Percentiles rank a stretch among this genome's conserved stretches.
These are phyloP conservation scores for Castanea crenata DNA, from an alignment of 306 rosid species.

Conservation along the genomic window DNA sequence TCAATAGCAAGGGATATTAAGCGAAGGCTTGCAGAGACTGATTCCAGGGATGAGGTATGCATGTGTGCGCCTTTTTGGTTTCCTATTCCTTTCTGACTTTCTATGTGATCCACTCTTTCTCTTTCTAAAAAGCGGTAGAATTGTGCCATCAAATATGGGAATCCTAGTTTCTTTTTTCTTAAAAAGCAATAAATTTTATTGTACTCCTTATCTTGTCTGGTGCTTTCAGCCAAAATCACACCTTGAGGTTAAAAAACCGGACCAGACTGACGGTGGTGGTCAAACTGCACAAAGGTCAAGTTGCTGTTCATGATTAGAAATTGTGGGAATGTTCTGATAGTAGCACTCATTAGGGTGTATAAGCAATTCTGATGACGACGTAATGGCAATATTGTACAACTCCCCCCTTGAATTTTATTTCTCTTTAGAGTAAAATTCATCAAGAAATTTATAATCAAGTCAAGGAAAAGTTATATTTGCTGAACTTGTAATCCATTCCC, in stretches of 20 bases:
- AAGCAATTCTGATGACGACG: slow-evolving; percentile 26
- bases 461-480: not conserved
- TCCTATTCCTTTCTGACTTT: slow-evolving; percentile 4
- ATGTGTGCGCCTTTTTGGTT: not conserved
- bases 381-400: no score
- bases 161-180: slow-evolving; percentile 3
- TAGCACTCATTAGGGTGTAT: slow-evolving; percentile 23
- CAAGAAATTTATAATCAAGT: no score
- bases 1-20: slow-evolving; percentile 79
- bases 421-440: no score
- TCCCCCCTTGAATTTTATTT: no score
- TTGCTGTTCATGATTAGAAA: slow-evolving; percentile 55
- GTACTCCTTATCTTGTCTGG: slow-evolving; percentile 6
- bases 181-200: slow-evolving; percentile 8
- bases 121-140: not conserved
- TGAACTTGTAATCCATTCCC: not conserved
- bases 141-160: slow-evolving; percentile 3
- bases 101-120: slow-evolving; percentile 1
- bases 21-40: slow-evolving; percentile 80
- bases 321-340: slow-evolving; percentile 25
- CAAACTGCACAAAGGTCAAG: slow-evolving; percentile 59
- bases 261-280: slow-evolving; percentile 38
- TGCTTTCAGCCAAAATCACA: slow-evolving; percentile 58
- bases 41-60: slow-evolving; percentile 61
- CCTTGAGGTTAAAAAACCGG: slow-evolving; percentile 63